phyloP scores from a whole-genome alignment of 345 rosid genomes.

The Melaleuca quinquenervia region DNA sequence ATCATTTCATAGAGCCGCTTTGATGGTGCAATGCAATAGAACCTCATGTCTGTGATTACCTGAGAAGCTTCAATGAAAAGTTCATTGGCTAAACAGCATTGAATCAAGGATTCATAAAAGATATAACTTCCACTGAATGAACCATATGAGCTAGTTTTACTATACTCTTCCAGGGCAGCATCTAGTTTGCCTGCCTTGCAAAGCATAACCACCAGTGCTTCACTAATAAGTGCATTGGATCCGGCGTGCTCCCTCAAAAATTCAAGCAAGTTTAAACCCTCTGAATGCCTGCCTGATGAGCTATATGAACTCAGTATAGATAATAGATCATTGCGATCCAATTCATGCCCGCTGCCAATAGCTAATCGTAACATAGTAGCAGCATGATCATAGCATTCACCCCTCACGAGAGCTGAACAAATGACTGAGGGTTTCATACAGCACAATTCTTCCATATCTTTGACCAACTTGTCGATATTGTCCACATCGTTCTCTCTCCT shows the following conservation, averaged over 20 bases:
- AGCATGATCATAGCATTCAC: conserved; percentile 79
- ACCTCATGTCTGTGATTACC: conserved; percentile 72
- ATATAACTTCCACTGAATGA: conserved; percentile 30
- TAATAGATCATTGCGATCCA: conserved; percentile 46
- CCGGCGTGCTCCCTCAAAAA: conserved; percentile 48
- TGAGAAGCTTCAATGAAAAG: conserved; percentile 68
- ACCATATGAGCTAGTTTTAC: conserved; percentile 27
- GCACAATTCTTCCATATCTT: conserved; percentile 61
- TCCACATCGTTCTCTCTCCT: conserved; percentile 38
- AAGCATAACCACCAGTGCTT: conserved; percentile 56
- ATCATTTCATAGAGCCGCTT: conserved; percentile 39
- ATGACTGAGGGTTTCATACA: conserved; percentile 50
- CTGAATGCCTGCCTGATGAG: conserved; percentile 61
- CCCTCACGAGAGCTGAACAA: conserved; percentile 70
- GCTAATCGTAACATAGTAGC: conserved; percentile 56
- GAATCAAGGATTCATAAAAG: conserved; percentile 66
- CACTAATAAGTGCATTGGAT: conserved; percentile 42
- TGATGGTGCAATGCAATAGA: conserved; percentile 45
- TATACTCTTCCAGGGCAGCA: conserved; percentile 65
- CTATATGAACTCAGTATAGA: conserved; percentile 70
- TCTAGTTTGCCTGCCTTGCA: conserved; percentile 58
- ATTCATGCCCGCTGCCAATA: conserved; percentile 35
- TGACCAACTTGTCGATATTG: conserved; percentile 47
- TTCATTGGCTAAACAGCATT: conserved; percentile 54
- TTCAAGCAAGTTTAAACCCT: conserved; percentile 74